Base-by-base conservation (phyloP, 208 protist species). In the Strigomonas galati region DNA sequence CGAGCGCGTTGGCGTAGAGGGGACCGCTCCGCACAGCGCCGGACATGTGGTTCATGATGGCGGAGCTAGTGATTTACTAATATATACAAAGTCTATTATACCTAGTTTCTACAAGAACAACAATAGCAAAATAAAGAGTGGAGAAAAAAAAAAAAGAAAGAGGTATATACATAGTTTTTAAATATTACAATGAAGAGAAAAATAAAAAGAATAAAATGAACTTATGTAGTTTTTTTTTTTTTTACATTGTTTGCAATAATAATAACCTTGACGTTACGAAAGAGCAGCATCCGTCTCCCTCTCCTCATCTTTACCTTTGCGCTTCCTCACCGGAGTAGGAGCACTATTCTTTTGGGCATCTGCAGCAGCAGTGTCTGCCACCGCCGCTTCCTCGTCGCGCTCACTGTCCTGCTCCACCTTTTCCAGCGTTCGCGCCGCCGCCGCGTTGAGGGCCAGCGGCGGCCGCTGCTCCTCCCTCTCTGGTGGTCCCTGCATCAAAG, bases 1-100 rank as follows among this genome's bases (percentile, higher is more conserved):
- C 67, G 52, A 89, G 62, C 46, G 89, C 89, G 35, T 81, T 71
- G 17, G 85, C 82, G 73, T 94, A 94, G 21, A 91, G 52, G 14
- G 82, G 82, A 4, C 75, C 74, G 53, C 67, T 80, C 55, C 65
- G 62, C 30, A 60, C 66, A 12, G 74, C 63, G 14, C 48, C 67
- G 21, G 73, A 59, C 24, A 75, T 37, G n/a, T 67, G 67, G 32
- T 79, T 80, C 74, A 80, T 80, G 57, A 28, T 35, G 23, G 24
- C 60, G n/a, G 26, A 12, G 31, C 26, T 4, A 30, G 9, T 2
- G 23, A 64, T 54, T 4, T 54, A 54, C 30, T 31, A 12, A 53
- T n/a, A 37, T n/a, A 49, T 24, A 40, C 10, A 30, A 23, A 26
- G 21, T 17, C 30, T 37, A 55, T 21, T 21, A 55, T 21, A 55